These are phyloP conservation scores for Pseudomassariella vexata DNA, from an alignment of 2,329 filamentous ascomycete genomes.

Conservation along the genomic window DNA sequence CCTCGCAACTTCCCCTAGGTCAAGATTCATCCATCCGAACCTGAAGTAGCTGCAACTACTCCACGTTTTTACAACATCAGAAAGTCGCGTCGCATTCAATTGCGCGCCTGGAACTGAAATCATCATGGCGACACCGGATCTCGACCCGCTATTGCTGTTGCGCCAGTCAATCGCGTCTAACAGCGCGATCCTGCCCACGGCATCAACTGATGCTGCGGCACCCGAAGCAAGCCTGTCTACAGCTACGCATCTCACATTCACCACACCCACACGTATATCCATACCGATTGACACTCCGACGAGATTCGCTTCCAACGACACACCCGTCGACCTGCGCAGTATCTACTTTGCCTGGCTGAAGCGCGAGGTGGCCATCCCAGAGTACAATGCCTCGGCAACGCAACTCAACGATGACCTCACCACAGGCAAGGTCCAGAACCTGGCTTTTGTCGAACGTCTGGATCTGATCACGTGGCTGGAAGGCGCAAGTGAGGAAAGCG, in stretches of 20 bases:
- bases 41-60: too few species aligned
- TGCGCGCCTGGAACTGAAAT: too few species aligned
- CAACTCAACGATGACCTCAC: slow-evolving; percentile 73
- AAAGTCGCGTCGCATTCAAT: too few species aligned
- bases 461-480: slow-evolving; percentile 93
- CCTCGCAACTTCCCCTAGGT: too few species aligned
- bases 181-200: slow-evolving; percentile 67
- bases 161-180: slow-evolving; percentile 73
- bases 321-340: slow-evolving; percentile 78
- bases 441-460: slow-evolving; percentile 85
- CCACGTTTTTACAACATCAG: too few species aligned
- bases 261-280: slow-evolving; percentile 50
- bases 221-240: slow-evolving; percentile 61
- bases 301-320: slow-evolving; percentile 76
- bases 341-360: slow-evolving; percentile 97
- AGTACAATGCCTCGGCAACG: slow-evolving; percentile 82
- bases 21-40: too few species aligned
- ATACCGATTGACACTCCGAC: slow-evolving; percentile 70
- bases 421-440: slow-evolving; percentile 69
- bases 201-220: slow-evolving; percentile 58
- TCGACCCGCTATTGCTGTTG: slow-evolving; percentile 77
- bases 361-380: slow-evolving; percentile 80
- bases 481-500: slow-evolving; percentile 82
- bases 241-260: slow-evolving; percentile 76
- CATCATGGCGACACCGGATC: slow-evolving; percentile 54